Conservation (phyloP, 2,329 filamentous ascomycete species). For the Sarocladium brachiariae region DNA sequence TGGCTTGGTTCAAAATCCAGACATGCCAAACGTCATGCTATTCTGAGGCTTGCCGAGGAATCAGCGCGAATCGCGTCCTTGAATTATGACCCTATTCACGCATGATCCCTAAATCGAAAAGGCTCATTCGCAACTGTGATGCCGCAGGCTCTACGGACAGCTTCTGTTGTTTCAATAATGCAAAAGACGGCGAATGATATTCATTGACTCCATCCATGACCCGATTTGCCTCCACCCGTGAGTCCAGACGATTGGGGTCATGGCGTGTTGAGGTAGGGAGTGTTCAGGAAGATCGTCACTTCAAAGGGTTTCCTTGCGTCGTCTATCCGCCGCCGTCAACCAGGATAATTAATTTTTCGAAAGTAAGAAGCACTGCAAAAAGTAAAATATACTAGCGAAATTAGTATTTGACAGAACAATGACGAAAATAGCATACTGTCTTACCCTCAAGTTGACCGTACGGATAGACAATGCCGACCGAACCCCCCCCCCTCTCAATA, state of each 20-base stretch:
- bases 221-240: slow-evolving; percentile 5
- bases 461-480: slow-evolving; percentile 19
- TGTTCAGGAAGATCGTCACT: no score
- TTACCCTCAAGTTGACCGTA: slow-evolving; percentile 13
- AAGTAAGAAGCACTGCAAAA: no score
- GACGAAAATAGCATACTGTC: no score
- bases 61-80: slow-evolving; percentile 14
- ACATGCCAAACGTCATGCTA: slow-evolving; percentile 18
- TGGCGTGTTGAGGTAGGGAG: no score
- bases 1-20: slow-evolving; percentile 16
- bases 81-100: slow-evolving; percentile 13
- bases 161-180: slow-evolving; percentile 17
- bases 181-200: slow-evolving; percentile 13
- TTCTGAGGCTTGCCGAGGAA: slow-evolving; percentile 15
- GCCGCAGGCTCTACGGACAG: slow-evolving; percentile 16
- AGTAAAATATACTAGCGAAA: no score
- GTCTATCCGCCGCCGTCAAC: slow-evolving; percentile 2
- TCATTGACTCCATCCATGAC: slow-evolving; percentile 14
- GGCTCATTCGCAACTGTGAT: slow-evolving; percentile 23
- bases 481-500: no score
- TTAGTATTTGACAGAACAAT: no score
- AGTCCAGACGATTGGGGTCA: slow-evolving; percentile 12
- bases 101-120: slow-evolving; percentile 18
- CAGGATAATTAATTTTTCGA: background rate
- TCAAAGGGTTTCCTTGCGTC: slow-evolving; percentile 13